These are phyloP conservation scores for Aspergillus incahuasiensis DNA, from an alignment of 495 filamentous ascomycete genomes.

Conservation along the genomic window DNA sequence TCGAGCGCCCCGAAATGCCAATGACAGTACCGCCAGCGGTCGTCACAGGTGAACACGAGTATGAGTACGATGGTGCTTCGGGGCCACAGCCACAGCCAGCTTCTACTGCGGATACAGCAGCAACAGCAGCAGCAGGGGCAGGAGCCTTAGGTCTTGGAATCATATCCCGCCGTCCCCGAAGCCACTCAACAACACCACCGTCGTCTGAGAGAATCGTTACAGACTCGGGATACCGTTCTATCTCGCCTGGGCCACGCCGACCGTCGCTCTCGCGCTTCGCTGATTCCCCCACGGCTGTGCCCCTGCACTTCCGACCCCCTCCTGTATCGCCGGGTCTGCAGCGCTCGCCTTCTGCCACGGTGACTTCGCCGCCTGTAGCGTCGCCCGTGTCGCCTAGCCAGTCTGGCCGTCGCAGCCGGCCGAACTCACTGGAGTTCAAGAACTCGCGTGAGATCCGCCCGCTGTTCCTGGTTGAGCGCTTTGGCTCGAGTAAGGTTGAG, in stretches of 20 bases:
- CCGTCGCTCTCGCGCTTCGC: constrained; percentile 29
- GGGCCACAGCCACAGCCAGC: constrained; percentile 39
- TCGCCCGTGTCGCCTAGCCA: constrained; percentile 23
- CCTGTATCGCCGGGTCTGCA: constrained; percentile 37
- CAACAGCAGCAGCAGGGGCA: constrained; percentile 2
- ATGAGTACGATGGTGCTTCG: constrained; percentile 36
- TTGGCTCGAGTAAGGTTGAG: constrained; percentile 39
- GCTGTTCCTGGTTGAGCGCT: constrained; percentile 46
- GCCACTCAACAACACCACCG: constrained; percentile 35
- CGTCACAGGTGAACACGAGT: constrained; percentile 18
- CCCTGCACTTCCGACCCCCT: constrained; percentile 45
- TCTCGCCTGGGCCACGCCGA: constrained; percentile 32
- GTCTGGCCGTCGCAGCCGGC: constrained; percentile 34
- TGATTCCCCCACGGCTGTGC: constrained; percentile 47
- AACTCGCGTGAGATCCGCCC: constrained; percentile 46
- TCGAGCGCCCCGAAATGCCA: constrained; percentile 46
- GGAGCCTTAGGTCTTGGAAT: constrained; percentile 20
- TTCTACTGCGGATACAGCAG: constrained; percentile 11
- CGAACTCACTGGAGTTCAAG: constrained; percentile 45
- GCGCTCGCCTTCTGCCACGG: constrained; percentile 35
- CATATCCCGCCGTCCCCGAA: constrained; percentile 29
- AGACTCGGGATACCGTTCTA: constrained; percentile 33
- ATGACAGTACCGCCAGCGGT: constrained; percentile 39
- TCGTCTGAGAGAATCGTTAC: constrained; percentile 25
- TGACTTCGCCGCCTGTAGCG: constrained; percentile 19